These are phyloP conservation scores for Leptographium lundbergii DNA, from an alignment of 2,329 filamentous ascomycete species.

Conservation along the genomic window DNA sequence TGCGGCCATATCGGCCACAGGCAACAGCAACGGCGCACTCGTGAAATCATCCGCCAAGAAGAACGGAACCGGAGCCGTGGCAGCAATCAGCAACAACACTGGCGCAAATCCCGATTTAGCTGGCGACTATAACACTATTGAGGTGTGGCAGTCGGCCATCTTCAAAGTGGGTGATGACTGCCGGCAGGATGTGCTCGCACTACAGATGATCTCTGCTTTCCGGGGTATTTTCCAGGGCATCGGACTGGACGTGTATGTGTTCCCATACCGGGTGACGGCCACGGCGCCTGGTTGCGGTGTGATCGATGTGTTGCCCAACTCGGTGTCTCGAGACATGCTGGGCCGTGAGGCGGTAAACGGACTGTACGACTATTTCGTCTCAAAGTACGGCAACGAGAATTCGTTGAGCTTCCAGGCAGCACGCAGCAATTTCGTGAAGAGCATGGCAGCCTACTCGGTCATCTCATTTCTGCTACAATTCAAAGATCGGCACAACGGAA, in stretches of 20 bases:
- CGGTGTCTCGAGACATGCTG: conserved; percentile 96
- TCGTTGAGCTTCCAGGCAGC: conserved; percentile 91
- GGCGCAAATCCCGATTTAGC: neutral
- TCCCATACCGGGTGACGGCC: conserved; percentile 91
- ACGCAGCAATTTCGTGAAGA: conserved; percentile 95
- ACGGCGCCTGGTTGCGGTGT: conserved; percentile 96
- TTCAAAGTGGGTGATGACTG: conserved; percentile 99
- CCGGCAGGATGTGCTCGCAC: conserved; percentile 85
- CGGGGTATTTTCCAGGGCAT: conserved; percentile 92
- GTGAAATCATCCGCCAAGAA: conserved; percentile 11
- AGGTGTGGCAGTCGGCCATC: conserved; percentile 98
- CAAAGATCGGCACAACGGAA: conserved; percentile 98
- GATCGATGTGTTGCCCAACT: conserved; percentile 95
- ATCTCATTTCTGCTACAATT: conserved; percentile 96
- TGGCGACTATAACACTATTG: conserved; percentile 48
- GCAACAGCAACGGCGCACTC: conserved; percentile 1
- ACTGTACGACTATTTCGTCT: conserved; percentile 95
- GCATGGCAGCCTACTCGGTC: conserved; percentile 95
- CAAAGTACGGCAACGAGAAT: conserved; percentile 94
- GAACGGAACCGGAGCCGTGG: conserved; percentile 19
- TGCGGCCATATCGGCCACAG: neutral
- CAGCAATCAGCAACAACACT: neutral
- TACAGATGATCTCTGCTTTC: conserved; percentile 98
- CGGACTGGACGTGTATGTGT: conserved; percentile 92
- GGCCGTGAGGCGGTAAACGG: conserved; percentile 96